A percentile compares a stretch with the other conserved stretches of the same genome.
Evolutionary conservation across 768 basidiomycete genomes (phyloP).

Genomic region (Austroboletus eburneus): DNA sequence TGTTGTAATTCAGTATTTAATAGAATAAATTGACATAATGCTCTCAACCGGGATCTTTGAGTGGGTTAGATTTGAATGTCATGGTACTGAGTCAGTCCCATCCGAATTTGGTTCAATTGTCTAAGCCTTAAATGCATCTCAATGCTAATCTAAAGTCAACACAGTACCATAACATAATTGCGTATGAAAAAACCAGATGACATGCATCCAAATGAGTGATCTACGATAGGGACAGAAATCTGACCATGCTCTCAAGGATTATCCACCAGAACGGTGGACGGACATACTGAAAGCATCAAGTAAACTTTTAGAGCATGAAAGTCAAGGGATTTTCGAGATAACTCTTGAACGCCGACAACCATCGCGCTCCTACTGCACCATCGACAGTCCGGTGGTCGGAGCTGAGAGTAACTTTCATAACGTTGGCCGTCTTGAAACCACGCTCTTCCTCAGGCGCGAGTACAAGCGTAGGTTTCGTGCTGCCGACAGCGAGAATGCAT

Average conservation of each 20-base stretch:
- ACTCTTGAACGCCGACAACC: constrained; percentile 90
- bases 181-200: constrained; percentile 6
- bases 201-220: constrained; percentile 16
- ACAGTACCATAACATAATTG: constrained; percentile 11
- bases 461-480: constrained; percentile 79
- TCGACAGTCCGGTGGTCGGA: constrained; percentile 95
- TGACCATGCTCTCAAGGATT: constrained; percentile 5
- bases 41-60: constrained; percentile 33
- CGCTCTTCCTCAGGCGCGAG: constrained; percentile 87
- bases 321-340: constrained; percentile 96
- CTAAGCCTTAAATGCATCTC: not conserved
- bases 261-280: not conserved
- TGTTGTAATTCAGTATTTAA: constrained; percentile 26
- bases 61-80: constrained; percentile 14
- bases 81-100: constrained; percentile 6
- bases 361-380: constrained; percentile 91
- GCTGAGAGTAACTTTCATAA: constrained; percentile 96
- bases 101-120: not conserved
- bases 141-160: not conserved
- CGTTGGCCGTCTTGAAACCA: constrained; percentile 88
- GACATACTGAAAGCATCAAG: not conserved
- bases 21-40: constrained; percentile 12
- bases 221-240: constrained; percentile 20
- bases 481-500: constrained; percentile 94
- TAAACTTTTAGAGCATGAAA: constrained; percentile 75